These are phyloP conservation scores for Fagopyrum tataricum DNA, from an alignment of 148 eudicot species.

Conservation along the genomic window DNA sequence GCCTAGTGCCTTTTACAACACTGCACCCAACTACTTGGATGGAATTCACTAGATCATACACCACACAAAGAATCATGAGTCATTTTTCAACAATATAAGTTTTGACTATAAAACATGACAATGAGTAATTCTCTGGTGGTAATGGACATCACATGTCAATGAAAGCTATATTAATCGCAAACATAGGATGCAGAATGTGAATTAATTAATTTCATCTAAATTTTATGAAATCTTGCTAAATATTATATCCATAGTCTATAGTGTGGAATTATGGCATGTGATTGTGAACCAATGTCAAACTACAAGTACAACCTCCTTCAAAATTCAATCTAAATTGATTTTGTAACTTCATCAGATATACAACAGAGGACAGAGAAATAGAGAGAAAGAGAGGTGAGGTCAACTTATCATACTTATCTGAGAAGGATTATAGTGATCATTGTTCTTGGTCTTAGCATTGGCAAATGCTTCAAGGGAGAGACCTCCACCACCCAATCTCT, in stretches of 20 bases:
- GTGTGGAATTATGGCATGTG: not conserved
- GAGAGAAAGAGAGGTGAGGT: conserved; percentile 1
- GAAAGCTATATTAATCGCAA: not conserved
- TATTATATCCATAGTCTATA: not conserved
- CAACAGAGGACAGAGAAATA: not conserved
- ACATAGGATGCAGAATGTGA: not conserved
- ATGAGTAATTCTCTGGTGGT: not conserved
- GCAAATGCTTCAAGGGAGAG: conserved; percentile 78
- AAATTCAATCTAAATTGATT: not conserved
- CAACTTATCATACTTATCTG: conserved; percentile 40
- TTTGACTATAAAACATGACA: not conserved
- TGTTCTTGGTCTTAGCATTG: conserved; percentile 46
- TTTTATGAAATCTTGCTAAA: not conserved
- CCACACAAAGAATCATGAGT: not conserved
- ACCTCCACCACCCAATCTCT: conserved; percentile 51
- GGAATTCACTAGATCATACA: not conserved
- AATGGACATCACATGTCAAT: not conserved
- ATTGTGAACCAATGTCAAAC: not conserved
- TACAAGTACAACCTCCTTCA: not conserved
- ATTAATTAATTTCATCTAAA: not conserved
- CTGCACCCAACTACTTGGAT: not conserved
- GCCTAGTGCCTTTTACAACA: not conserved
- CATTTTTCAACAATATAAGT: not conserved
- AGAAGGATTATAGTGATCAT: conserved; percentile 58
- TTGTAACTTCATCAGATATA: not conserved